Conservation (phyloP, 2,329 filamentous ascomycete genomes). For the Fusarium camptoceras region DNA sequence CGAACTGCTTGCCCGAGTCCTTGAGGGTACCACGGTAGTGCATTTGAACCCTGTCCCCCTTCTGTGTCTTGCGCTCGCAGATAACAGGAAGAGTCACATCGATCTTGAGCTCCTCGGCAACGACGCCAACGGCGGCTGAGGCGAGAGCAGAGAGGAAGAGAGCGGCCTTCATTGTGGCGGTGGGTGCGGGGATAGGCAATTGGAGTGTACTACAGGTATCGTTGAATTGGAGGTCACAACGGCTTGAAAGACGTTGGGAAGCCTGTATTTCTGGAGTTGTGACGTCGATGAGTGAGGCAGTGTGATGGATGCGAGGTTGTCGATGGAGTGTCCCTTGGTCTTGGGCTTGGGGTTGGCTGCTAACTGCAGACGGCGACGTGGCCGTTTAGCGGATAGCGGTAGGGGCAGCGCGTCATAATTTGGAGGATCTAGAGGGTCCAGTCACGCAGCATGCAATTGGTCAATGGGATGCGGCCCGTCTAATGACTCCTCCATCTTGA, state of each 20-base stretch:
- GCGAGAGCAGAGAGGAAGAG: constrained; percentile 63
- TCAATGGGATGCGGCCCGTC: constrained; percentile 31
- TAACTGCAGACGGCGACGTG: constrained; percentile 41
- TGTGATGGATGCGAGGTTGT: constrained; percentile 39
- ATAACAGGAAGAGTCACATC: constrained; percentile 79
- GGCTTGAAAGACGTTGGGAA: constrained; percentile 18
- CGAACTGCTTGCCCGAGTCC: constrained; percentile 81
- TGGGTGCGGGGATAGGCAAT: constrained; percentile 26
- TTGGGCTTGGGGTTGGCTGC: constrained; percentile 12
- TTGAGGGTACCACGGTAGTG: constrained; percentile 90
- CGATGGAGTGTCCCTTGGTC: constrained; percentile 12
- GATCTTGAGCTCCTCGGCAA: constrained; percentile 76
- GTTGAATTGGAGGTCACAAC: constrained; percentile 18
- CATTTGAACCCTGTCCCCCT: constrained; percentile 83
- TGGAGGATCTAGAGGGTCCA: constrained; percentile 27
- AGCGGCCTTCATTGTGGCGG: constrained; percentile 61
- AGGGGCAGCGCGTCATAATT: constrained; percentile 27
- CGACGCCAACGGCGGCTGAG: constrained; percentile 62
- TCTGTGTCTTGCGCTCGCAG: constrained; percentile 81
- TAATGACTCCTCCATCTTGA: constrained; percentile 24
- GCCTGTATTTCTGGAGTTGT: constrained; percentile 32
- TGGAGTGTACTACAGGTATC: constrained; percentile 11
- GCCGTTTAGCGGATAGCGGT: constrained; percentile 33
- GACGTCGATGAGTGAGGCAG: constrained; percentile 42
- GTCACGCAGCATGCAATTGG: constrained; percentile 21